Base-by-base conservation (phyloP, 805 yeast genomes). In the Kazachstania psychrophila region DNA sequence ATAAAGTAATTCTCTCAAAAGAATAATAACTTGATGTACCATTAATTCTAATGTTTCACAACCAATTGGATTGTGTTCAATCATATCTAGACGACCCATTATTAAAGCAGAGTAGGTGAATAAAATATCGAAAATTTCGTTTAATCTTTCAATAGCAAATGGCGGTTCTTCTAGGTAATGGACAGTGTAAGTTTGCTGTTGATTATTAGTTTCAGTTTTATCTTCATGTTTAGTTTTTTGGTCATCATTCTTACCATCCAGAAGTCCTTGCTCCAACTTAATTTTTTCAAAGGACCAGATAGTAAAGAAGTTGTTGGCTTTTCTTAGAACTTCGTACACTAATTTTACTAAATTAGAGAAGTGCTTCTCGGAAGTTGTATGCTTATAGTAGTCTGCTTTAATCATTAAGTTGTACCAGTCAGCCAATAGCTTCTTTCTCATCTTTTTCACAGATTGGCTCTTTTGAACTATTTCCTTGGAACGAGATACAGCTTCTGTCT, bases 321-420 rank as follows among this genome's bases (percentile, higher is more conserved):
- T 75, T 43, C 77, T 69, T 5, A 79, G 53, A 3, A 83, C 84
- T 52, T 79, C 83, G 47, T 73, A 76, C 1, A 79, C 72, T 68
- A 82, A 64, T 29, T 75, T 51, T 28, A 78, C 77, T 42, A 83
- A 60, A 5, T 74, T 72, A 45, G 75, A 79, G 40, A 83, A 68
- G 46, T 79, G 77, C 24, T 67, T 64, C 18, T 64, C 61, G 36
- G 70, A 73, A 19, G 75, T 65, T 0, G 87, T 77, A 30, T 79
- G 76, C 51, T 78, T 75, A 49, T 73, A 80, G 27, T 79, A 82
- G 44, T 79, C 81, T 1, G 89, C 88, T 49, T 79, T 80, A 26
- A 75, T 69, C 77, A 81, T 78, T 28, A 83, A 62, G 36, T 75
- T 77, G 44, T 82, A 81, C 94, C 94, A 83, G 52, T 80, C 88